A percentile compares a stretch with the other conserved stretches of the same genome.
phyloP scores from a whole-genome alignment of 371 early-diverging fungal genomes.

The Sporodiniella umbellata region DNA sequence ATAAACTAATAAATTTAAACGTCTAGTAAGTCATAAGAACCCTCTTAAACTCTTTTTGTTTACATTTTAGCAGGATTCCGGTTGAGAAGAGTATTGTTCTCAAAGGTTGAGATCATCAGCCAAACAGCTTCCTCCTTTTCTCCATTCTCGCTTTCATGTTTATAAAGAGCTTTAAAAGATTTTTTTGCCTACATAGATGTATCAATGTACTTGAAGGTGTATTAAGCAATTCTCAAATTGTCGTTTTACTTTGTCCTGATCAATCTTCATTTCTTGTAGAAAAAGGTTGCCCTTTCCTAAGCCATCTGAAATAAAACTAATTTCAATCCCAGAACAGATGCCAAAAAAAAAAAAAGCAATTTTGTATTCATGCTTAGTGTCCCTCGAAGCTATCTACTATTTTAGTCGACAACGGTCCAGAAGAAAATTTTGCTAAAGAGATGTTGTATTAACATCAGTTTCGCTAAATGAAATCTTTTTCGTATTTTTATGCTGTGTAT shows the following conservation, averaged over 20 bases:
- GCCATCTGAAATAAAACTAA: constrained; percentile 5
- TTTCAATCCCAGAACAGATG: neutral
- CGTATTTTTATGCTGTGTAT: too few relatives aligned
- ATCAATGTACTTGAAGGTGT: neutral
- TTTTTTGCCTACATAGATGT: constrained; percentile 23
- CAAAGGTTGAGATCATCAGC: constrained; percentile 35
- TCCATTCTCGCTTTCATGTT: constrained; percentile 23
- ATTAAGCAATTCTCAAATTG: neutral
- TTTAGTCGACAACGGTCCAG: too few relatives aligned
- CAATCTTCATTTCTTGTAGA: constrained; percentile 10
- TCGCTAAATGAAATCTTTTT: too few relatives aligned
- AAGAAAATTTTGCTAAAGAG: too few relatives aligned
- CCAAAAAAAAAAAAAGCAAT: too few relatives aligned
- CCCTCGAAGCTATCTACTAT: too few relatives aligned
- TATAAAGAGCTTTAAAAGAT: constrained; percentile 32
- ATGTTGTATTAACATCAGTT: too few relatives aligned
- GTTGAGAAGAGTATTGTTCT: constrained; percentile 14
- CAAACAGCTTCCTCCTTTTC: constrained; percentile 26
- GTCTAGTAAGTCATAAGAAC: neutral
- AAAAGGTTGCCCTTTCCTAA: constrained; percentile 5
- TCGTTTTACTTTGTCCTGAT: constrained; percentile 17
- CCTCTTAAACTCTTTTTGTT: neutral
- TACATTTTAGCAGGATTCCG: constrained; percentile 35
- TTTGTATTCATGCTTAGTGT: too few relatives aligned
- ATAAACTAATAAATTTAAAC: constrained; percentile 17